Base-by-base conservation (phyloP, 1,284 basidiomycete genomes). In the Cronartium quercuum region DNA sequence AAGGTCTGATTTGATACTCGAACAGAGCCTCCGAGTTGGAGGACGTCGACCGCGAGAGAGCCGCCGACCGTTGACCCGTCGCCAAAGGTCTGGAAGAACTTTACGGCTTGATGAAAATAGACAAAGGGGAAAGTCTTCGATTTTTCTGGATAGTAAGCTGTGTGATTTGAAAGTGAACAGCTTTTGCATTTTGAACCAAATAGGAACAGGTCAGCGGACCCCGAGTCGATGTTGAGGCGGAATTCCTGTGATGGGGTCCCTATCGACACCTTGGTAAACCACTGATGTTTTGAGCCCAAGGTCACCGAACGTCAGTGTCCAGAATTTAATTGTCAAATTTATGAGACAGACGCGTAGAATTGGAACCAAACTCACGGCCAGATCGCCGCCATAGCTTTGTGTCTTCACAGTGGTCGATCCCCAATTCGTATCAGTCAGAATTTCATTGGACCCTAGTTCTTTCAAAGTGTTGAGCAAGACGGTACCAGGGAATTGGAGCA, bases 341-440 rank as follows among this genome's bases (percentile, higher is more conserved):
- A 18, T 34, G 29, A 61, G 4, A 29, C 38, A 41, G n/a, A 29
- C 55, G 41, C 21, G 15, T 24, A 6, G 35, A 12, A 60, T 21
- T 42, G 29, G 58, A 38, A 18, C 0, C 24, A 34, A 13, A 44
- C 68, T 73, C 13, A 73, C 70, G 24, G 64, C 21, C 42, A 73
- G 55, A 44, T 73, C 70, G 40, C 51, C 63, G 12, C 60, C 47
- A 6, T 66, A 65, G 21, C 70, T 73, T 24, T 73, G n/a, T 18
- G 68, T 73, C 40, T 73, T 73, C n/a, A 73, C 70, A 6, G 70
- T 73, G 37, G 70, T 21, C 35, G 55, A 44, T 6, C 70, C 70
- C 70, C 70, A 73, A 9, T 24, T 58, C 37, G 62, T 13, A 61
- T 18, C 15, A 73, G 47, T 57, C 51, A 58, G 37, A 38, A 38